Percentiles rank a stretch among this genome's conserved stretches.
These are phyloP conservation scores for Chlamydomonas sphaeroides DNA, from an alignment of 139 green algal genomes.

Conservation along the genomic window DNA sequence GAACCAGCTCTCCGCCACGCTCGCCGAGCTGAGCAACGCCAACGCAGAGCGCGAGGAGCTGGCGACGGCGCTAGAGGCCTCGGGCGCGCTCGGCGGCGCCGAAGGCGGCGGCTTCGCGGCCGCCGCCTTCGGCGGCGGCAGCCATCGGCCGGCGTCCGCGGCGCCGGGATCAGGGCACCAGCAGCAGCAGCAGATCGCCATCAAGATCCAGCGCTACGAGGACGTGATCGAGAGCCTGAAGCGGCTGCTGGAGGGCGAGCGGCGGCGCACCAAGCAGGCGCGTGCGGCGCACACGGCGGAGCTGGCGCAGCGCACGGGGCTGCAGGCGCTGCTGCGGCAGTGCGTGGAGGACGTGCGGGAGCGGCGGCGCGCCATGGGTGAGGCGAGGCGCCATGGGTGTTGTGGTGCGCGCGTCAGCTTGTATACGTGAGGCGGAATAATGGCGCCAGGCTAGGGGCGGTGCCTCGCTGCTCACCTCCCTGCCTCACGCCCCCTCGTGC, in stretches of 20 bases:
- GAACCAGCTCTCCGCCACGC: slow-evolving; percentile 28
- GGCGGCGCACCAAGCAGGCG: slow-evolving; percentile 48
- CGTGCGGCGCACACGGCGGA: slow-evolving; percentile 48
- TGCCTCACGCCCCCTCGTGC: no score
- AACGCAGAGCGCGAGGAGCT: slow-evolving; percentile 31
- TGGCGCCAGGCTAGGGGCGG: no score
- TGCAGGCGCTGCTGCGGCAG: slow-evolving; percentile 50
- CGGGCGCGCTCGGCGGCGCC: neutral
- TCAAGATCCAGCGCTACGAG: slow-evolving; percentile 52
- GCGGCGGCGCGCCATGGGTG: slow-evolving; percentile 15
- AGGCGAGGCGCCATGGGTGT: no score
- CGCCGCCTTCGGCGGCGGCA: neutral
- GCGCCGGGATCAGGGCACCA: no score
- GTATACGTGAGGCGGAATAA: no score
- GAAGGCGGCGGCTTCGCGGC: neutral
- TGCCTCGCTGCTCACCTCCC: no score
- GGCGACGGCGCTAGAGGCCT: neutral
- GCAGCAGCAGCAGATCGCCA: no score
- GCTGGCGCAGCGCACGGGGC: slow-evolving; percentile 42
- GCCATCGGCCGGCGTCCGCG: slow-evolving; percentile 4
- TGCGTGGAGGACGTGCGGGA: slow-evolving; percentile 53
- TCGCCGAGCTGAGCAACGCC: slow-evolving; percentile 9
- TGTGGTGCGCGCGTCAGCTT: no score
- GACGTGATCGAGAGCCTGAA: slow-evolving; percentile 55
- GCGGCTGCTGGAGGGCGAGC: slow-evolving; percentile 46